Base-by-base conservation (phyloP, 495 filamentous ascomycete species). In the Aspergillus biplanus region DNA sequence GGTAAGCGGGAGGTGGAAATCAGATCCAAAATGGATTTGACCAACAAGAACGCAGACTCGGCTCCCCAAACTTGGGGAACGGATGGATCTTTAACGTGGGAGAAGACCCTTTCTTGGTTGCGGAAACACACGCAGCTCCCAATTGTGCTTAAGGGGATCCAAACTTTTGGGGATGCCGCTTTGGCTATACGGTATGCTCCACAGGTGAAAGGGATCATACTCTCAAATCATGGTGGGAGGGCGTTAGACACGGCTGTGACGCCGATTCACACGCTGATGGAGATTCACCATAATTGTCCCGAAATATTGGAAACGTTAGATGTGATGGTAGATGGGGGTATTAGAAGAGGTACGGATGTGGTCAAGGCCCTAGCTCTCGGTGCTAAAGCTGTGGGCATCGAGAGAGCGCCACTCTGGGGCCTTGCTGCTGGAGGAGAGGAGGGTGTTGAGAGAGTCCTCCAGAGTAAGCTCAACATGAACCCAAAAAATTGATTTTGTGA, bases 151-250 rank as follows among this genome's bases (percentile, higher is more conserved):
- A 97, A 97, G 80, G 93, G 93, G 12, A 65, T 97, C 4, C 93
- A 97, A 73, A 95, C 92, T 0, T 91, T 96, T 67, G 93, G 97
- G 71, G 93, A 97, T 71, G 92, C 91, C 1, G 90, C 88, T 64
- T 77, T 96, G 55, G 93, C 93, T 12, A 83, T 85, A 4, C 78
- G n/a, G n/a, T 85, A 44, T 44, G 39, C 47, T 83, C 91, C 64
- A 80, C 88, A 11, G 86, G 85, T 97, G 35, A 84, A 81, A 67
- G 93, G 85, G 0, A 88, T 97, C 32, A 90, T 97, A 44, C 73
- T 97, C n/a, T 93, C 90, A 33, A 97, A 97, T 67, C 93, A 97
- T 66, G 93, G 93, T 13, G 93, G 93, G 0, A 78, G 93, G 1
- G 91, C 91, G 33, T 71, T 92, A 9, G 93, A 97, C 65, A 97